Conservation (phyloP, 208 protist genomes). For the Leishmania arabica region DNA sequence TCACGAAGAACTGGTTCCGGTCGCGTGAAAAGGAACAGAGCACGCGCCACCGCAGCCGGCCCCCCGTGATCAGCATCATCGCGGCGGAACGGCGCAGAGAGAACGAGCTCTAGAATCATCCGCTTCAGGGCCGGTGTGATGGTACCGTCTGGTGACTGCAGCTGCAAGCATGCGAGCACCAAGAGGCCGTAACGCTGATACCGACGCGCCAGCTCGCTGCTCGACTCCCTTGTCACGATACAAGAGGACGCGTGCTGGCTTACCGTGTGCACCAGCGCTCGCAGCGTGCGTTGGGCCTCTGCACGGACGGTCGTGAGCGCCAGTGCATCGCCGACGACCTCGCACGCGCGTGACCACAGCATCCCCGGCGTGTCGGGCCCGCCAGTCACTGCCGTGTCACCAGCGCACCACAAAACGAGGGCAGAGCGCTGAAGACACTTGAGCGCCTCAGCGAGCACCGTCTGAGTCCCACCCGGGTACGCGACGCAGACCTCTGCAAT, state of each 20-base stretch:
- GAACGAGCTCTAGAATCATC: slow-evolving; percentile 10
- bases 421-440: slow-evolving; percentile 38
- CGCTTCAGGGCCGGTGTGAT: slow-evolving; percentile 5
- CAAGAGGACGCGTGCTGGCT: neutral
- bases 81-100: slow-evolving; percentile 14
- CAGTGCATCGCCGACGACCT: slow-evolving; percentile 29
- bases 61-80: slow-evolving; percentile 9
- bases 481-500: slow-evolving; percentile 38
- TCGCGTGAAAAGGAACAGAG: slow-evolving; percentile 36
- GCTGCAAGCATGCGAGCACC: slow-evolving; percentile 28
- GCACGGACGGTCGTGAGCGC: slow-evolving; percentile 21
- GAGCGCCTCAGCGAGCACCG: slow-evolving; percentile 44
- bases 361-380: neutral
- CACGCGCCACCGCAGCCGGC: slow-evolving; percentile 29
- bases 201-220: slow-evolving; percentile 5
- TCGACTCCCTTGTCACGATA: neutral
- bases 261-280: slow-evolving; percentile 2
- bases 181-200: slow-evolving; percentile 27
- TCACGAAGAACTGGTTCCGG: neutral
- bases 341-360: slow-evolving; percentile 47
- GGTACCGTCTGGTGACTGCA: slow-evolving; percentile 18
- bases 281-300: slow-evolving; percentile 33
- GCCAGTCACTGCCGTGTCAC: neutral
- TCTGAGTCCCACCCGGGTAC: slow-evolving; percentile 39
- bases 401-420: slow-evolving; percentile 18